Base-by-base conservation (phyloP, 83 land plant genomes). In the Picea mariana region DNA sequence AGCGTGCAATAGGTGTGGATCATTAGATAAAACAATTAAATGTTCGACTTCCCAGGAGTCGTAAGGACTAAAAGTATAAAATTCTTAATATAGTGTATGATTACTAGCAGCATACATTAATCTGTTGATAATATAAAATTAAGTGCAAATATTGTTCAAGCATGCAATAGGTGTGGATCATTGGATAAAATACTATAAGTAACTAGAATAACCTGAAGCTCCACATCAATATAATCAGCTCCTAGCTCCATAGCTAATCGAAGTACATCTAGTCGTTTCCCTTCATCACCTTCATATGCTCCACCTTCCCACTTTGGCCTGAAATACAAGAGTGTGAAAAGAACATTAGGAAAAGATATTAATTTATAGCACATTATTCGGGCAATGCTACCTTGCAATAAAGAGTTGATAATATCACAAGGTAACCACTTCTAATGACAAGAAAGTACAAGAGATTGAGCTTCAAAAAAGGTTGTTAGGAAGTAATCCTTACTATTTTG, bases 261-360 rank as follows among this genome's bases (percentile, higher is more conserved):
- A 67, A 94, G 93, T 60, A 81, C 92, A 67, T 87, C 86, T n/a
- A 86, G 42, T 21, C 97, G 84, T 38, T 55, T 49, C 4, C 68
- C 80, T 67, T 94, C 97, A 87, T 92, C 90, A 67, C 95, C 97
- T 81, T 89, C 89, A 80, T 91, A 92, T 68, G 82, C 77, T 63
- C 97, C 97, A 21, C 97, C 95, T 83, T 92, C 97, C 97, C 97
- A 94, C 61, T 80, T 88, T 75, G 97, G 97, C 77, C 97, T 94
- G 81, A 34, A 68, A 88, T 18, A 75, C 77, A 64, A 68, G 17
- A 44, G 15, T 15, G 15, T 40, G 76, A 18, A 12, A 71, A 20
- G 21, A 40, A 71, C 20, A 71, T 40, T 18, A 12, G 58, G 58
- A 52, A 52, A 52, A 52, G 3, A 52, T 11, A 11, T 11, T 38